Conservation (phyloP, 2,329 filamentous ascomycete species). For the Sclerotinia trifoliorum region DNA sequence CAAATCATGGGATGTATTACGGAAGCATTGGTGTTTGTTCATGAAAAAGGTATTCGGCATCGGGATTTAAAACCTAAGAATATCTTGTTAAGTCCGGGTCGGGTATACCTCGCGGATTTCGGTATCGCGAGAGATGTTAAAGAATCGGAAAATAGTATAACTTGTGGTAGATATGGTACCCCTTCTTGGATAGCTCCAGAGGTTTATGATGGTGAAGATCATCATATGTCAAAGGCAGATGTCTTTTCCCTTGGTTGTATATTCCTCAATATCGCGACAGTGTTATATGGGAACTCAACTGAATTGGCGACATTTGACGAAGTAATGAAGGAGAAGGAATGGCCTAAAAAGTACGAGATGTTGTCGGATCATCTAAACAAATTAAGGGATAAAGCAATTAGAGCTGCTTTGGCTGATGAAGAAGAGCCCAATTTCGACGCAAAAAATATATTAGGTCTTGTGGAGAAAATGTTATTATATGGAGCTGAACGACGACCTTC, state of each 20-base stretch:
- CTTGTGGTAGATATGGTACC: slow-evolving; percentile 43
- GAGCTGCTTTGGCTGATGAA: slow-evolving; percentile 25
- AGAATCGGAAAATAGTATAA: slow-evolving; percentile 47
- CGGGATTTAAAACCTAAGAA: slow-evolving; percentile 51
- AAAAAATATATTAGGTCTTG: slow-evolving; percentile 45
- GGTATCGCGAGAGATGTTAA: slow-evolving; percentile 50
- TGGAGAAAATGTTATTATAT: slow-evolving; percentile 53
- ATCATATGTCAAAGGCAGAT: slow-evolving; percentile 50
- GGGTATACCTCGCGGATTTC: slow-evolving; percentile 51
- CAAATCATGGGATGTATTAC: slow-evolving; percentile 47
- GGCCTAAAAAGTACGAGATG: slow-evolving; percentile 40
- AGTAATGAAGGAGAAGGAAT: slow-evolving; percentile 38
- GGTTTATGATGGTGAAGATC: slow-evolving; percentile 41
- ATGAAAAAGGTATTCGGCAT: slow-evolving; percentile 45
- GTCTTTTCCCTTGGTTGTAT: slow-evolving; percentile 51
- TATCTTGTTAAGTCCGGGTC: slow-evolving; percentile 47
- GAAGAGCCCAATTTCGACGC: slow-evolving; percentile 32
- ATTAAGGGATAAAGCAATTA: slow-evolving; percentile 24
- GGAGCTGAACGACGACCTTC: slow-evolving; percentile 51
- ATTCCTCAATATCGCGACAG: slow-evolving; percentile 47
- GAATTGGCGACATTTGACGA: slow-evolving; percentile 45
- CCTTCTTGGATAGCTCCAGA: slow-evolving; percentile 50
- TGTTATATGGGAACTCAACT: slow-evolving; percentile 43
- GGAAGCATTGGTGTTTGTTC: slow-evolving; percentile 32
- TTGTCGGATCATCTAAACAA: slow-evolving; percentile 27